These are phyloP conservation scores for Penicillium janthinellum DNA, from an alignment of 2,329 filamentous ascomycete species.

Conservation along the genomic window DNA sequence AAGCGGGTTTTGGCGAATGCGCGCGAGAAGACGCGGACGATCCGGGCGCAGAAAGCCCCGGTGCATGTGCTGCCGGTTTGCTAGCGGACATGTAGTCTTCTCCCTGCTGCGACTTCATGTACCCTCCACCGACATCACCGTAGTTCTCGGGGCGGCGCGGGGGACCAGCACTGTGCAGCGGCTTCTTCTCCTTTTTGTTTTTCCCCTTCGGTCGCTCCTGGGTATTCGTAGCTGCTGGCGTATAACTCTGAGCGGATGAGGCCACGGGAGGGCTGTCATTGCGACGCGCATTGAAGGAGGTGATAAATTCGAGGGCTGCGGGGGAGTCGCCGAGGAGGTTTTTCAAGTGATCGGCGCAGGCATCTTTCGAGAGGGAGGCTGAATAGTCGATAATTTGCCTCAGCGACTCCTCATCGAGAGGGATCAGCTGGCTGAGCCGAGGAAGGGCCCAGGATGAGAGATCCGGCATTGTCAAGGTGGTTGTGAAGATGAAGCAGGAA, in stretches of 20 bases:
- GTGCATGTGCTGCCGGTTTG: constrained; percentile 47
- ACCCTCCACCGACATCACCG: constrained; percentile 67
- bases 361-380: constrained; percentile 71
- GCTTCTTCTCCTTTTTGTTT: constrained; percentile 60
- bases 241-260: constrained; percentile 7
- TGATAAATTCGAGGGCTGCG: constrained; percentile 70
- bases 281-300: constrained; percentile 71
- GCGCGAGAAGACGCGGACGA: constrained; percentile 50
- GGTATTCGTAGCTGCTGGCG: constrained; percentile 5
- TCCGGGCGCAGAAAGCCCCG: constrained; percentile 39
- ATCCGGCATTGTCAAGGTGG: constrained; percentile 10
- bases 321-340: constrained; percentile 86
- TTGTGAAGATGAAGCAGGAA: not conserved
- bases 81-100: constrained; percentile 69
- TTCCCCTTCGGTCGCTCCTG: constrained; percentile 32
- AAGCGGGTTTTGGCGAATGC: constrained; percentile 40
- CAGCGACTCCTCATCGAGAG: constrained; percentile 81
- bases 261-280: constrained; percentile 32
- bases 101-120: constrained; percentile 71
- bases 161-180: constrained; percentile 63
- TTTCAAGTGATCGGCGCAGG: constrained; percentile 80
- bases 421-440: constrained; percentile 77
- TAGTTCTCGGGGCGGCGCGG: constrained; percentile 65
- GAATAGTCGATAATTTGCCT: constrained; percentile 84
- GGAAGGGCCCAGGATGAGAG: constrained; percentile 61